These are phyloP conservation scores for Elsinoe australis DNA, from an alignment of 2,329 filamentous ascomycete species.

Conservation along the genomic window DNA sequence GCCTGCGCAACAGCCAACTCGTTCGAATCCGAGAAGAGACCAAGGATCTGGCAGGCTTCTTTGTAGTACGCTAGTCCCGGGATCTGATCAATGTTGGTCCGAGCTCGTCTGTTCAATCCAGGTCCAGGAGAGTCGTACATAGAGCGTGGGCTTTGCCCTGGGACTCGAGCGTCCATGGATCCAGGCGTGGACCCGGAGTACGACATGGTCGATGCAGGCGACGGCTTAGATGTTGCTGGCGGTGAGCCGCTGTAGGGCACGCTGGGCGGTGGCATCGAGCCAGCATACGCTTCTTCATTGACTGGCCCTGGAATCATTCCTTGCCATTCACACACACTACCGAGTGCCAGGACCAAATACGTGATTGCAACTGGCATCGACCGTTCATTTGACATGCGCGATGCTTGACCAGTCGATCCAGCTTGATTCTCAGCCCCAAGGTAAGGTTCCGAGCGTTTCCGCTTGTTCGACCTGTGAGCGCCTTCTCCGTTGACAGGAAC, in stretches of 20 bases:
- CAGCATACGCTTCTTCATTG: conserved; percentile 36
- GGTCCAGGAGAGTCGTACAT: conserved; percentile 26
- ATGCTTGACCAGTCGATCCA: conserved; percentile 23
- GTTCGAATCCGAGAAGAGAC: conserved; percentile 68
- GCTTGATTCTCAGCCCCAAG: conserved; percentile 23
- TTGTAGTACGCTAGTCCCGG: conserved; percentile 88
- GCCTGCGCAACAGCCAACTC: conserved; percentile 80
- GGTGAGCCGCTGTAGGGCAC: conserved; percentile 16
- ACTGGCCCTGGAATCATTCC: conserved; percentile 50
- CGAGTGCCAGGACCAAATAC: conserved; percentile 73
- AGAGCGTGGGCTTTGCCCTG: conserved; percentile 27
- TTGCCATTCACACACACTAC: conserved; percentile 63
- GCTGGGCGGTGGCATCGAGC: conserved; percentile 5
- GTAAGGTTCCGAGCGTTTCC: conserved; percentile 17
- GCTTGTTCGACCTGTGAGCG: conserved; percentile 16
- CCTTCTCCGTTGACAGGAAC: conserved; percentile 14
- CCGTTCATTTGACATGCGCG: conserved; percentile 39
- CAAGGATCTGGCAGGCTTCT: conserved; percentile 77
- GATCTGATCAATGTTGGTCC: conserved; percentile 61
- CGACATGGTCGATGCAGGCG: conserved; percentile 35
- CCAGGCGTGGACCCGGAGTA: conserved; percentile 26
- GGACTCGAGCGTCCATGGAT: conserved; percentile 21
- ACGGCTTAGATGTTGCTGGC: conserved; percentile 29
- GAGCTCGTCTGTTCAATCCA: conserved; percentile 16
- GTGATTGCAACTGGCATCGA: conserved; percentile 76